phyloP scores from a whole-genome alignment of 1,139 yeast genomes.

The Yamadazyma atmosphaerica region DNA sequence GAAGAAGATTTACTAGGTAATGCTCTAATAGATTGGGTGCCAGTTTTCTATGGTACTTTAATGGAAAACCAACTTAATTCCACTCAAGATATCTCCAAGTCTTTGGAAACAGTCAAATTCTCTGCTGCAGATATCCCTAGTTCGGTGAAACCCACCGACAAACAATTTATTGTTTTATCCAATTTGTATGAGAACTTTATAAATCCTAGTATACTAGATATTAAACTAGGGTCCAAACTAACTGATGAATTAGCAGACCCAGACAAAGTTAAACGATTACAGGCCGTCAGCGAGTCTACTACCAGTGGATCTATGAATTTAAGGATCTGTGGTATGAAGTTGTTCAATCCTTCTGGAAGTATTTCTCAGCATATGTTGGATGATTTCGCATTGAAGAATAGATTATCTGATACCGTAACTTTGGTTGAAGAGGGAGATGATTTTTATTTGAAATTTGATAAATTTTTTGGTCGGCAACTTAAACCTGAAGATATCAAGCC shows the following conservation, averaged over 20 bases:
- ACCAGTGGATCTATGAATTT: constrained; percentile 78
- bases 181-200: constrained; percentile 63
- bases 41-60: constrained; percentile 40
- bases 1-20: constrained; percentile 29
- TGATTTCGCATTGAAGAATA: too few species aligned
- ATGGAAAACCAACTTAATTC: constrained; percentile 26
- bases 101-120: constrained; percentile 7
- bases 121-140: constrained; percentile 7
- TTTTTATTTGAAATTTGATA: constrained; percentile 55
- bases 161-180: constrained; percentile 63
- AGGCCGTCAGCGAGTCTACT: constrained; percentile 62
- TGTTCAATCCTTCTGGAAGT: too few species aligned
- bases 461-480: constrained; percentile 68
- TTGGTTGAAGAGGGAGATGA: constrained; percentile 17
- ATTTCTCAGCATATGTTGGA: too few species aligned
- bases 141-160: constrained; percentile 12
- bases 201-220: constrained; percentile 75
- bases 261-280: constrained; percentile 64
- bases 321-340: constrained; percentile 88
- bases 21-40: constrained; percentile 54
- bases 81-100: neutral
- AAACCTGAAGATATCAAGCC: constrained; percentile 40
- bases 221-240: constrained; percentile 73
- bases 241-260: constrained; percentile 59
- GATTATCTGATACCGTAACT: constrained; percentile 12